These are phyloP conservation scores for Saccharomycopsis sp. DNA, from an alignment of 805 yeast species.

Conservation along the genomic window DNA sequence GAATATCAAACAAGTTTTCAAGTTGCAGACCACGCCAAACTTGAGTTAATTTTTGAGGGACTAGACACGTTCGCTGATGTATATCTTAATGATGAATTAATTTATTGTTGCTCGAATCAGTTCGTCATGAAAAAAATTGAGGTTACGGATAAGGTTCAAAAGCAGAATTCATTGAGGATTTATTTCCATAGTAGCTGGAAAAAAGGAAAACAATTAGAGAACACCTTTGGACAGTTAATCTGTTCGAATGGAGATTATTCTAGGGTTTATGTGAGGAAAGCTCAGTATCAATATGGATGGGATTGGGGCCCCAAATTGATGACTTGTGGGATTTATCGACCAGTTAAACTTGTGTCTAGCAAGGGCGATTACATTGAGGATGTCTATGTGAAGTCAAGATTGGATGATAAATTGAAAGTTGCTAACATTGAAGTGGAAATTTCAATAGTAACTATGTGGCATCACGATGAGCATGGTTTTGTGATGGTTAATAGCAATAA, in stretches of 20 bases:
- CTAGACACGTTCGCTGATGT: conserved; percentile 32
- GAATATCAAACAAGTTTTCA: conserved; percentile 31
- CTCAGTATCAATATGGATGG: conserved; percentile 52
- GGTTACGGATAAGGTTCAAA: conserved; percentile 25
- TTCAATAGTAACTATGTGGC: neutral
- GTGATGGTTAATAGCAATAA: neutral
- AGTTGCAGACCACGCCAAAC: conserved; percentile 4
- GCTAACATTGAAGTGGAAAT: conserved; percentile 7
- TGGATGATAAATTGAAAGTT: conserved; percentile 6
- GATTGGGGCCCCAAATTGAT: conserved; percentile 42
- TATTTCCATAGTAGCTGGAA: conserved; percentile 34
- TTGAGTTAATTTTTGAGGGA: conserved; percentile 35
- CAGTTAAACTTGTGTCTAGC: conserved; percentile 28
- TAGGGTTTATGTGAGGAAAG: conserved; percentile 41
- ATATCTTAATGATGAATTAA: conserved; percentile 31
- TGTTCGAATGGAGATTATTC: conserved; percentile 33
- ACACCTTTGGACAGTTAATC: conserved; percentile 4
- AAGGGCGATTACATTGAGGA: conserved; percentile 21
- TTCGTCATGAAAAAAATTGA: conserved; percentile 32
- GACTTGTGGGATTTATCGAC: conserved; percentile 40
- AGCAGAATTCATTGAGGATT: conserved; percentile 33
- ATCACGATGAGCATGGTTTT: neutral
- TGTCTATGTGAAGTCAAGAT: conserved; percentile 19
- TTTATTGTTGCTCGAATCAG: conserved; percentile 38
- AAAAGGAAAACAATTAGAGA: conserved; percentile 29